Base-by-base conservation (phyloP, 345 rosid species). In the Hibiscus syriacus region DNA sequence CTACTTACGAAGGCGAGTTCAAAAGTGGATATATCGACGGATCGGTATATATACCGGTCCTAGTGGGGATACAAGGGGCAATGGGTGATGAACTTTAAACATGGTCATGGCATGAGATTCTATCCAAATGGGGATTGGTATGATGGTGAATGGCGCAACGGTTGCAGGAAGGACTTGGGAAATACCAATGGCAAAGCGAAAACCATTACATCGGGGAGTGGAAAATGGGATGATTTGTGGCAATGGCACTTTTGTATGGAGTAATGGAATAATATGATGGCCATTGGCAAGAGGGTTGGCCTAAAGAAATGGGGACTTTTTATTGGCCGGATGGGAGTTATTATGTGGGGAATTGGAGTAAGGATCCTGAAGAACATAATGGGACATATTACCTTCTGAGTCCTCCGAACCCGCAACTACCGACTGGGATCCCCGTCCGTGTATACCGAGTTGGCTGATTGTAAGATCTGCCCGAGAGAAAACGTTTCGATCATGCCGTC, bases 81-180 rank as follows among this genome's bases (percentile, higher is more conserved):
- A 14, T 93, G 98, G 98, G 79, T 89, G 54, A 90, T 90, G 97
- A 90, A 93, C 75, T 70, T 90, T 29, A 93, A 86, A 72, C 98
- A 93, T 64, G 98, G 98, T 0, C 80, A 83, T 64, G 98, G 98
- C 0, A 43, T 77, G 1, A 88, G 81, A 74, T 62, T 67, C 38
- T 90, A 77, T 63, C 73, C 84, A 0, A 87, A 85, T 62, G 98
- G 98, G 10, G 98, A 93, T 72, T 65, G 73, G 17, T 93, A 90
- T 32, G 98, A 90, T 9, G 98, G 98, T 6, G 94, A 89, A 69
- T 93, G 98, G 98, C 77, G 90, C 19, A 74, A 87, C 5, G 96
- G 97, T 59, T 77, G 59, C 94, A 93, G 57, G 98, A 90, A 62
- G 94, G 98, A 14, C 81, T 76, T 10, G 98, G 98, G 14, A 85